Conservation (phyloP, 2,329 filamentous ascomycete genomes). For the Venturia effusa region DNA sequence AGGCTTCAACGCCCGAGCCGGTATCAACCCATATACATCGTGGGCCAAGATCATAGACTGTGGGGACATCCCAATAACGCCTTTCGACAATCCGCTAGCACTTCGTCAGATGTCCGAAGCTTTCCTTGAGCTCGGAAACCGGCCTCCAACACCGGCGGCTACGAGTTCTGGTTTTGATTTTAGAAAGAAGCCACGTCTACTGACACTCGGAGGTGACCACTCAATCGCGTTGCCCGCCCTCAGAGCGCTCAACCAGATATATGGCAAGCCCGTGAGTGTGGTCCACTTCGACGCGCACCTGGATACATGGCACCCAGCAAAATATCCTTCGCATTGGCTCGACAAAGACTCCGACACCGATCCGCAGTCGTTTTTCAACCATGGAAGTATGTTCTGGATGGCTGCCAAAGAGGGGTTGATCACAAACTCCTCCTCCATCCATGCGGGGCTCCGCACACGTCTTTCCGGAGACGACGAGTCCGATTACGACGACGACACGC, state of each 20-base stretch:
- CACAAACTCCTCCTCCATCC: slow-evolving; percentile 61
- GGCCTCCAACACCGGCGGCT: slow-evolving; percentile 26
- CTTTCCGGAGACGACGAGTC: slow-evolving; percentile 55
- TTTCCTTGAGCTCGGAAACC: slow-evolving; percentile 55
- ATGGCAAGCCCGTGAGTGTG: slow-evolving; percentile 35
- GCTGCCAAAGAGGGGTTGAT: slow-evolving; percentile 73
- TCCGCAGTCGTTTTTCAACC: slow-evolving; percentile 65
- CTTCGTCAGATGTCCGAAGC: slow-evolving; percentile 75
- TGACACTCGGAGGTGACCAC: slow-evolving; percentile 40
- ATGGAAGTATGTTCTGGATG: slow-evolving; percentile 88
- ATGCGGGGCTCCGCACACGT: slow-evolving; percentile 72
- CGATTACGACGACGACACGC: slow-evolving; percentile 58
- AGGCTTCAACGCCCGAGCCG: slow-evolving; percentile 72
- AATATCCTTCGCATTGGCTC: slow-evolving; percentile 69
- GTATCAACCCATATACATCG: slow-evolving; percentile 70
- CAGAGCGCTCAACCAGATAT: slow-evolving; percentile 34
- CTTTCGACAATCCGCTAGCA: slow-evolving; percentile 76
- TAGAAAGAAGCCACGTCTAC: slow-evolving; percentile 33
- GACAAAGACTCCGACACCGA: slow-evolving; percentile 34
- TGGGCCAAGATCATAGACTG: slow-evolving; percentile 79
- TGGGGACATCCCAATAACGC: slow-evolving; percentile 79
- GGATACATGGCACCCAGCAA: slow-evolving; percentile 74
- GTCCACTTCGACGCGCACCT: slow-evolving; percentile 53
- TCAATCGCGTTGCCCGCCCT: slow-evolving; percentile 40
- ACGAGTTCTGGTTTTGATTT: slow-evolving; percentile 29